Evolutionary conservation across 2,329 filamentous ascomycete species (phyloP), one percentile per base, ranked within the genome.

Genomic region (Fusarium sp.): DNA sequence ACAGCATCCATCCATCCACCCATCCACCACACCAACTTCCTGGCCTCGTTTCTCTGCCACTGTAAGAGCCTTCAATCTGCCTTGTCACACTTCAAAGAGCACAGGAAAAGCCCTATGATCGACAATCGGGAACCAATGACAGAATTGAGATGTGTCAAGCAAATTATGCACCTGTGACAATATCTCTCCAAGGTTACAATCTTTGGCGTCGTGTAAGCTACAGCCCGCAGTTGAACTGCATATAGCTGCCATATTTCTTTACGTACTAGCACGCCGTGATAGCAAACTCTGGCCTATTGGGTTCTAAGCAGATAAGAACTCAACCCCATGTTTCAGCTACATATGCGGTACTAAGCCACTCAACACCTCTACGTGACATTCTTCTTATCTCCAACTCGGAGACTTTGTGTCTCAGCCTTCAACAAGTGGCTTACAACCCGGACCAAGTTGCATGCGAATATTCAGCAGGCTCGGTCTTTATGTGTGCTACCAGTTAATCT

Each of bases 41-140:
- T 26, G 28, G 30, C 42, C 31, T 28, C 35, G 41, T 31, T 44
- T 51, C 22, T 28, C 30, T 36, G n/a, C 30, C 24, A 9, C 26
- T 30, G 28, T n/a, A 33, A 42, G 38, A 30, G 20, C 31, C 20
- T 24, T 26, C 22, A 45, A 33, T 66, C 45, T 61, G 30, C 50
- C 57, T 55, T 30, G 50, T 22, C 50, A 38, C 26, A 45, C 39
- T 26, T n/a, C 48, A 44, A 33, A 35, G 30, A 20, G 26, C 26
- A 63, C 42, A 68, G 11, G 36, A n/a, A 63, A 63, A 57, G 65
- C 66, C 50, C 50, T 64, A 36, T 41, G 44, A 30, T 45, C n/a
- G 28, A 15, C 28, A 14, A 53, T 36, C 48, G 33, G n/a, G n/a
- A 22, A 24, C 41, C 36, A 30, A 30, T 31, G 11, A 10, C 13